A percentile compares a stretch with the other conserved stretches of the same genome.
These are phyloP conservation scores for Angophora floribunda DNA, from an alignment of 345 rosid species.

Conservation along the genomic window DNA sequence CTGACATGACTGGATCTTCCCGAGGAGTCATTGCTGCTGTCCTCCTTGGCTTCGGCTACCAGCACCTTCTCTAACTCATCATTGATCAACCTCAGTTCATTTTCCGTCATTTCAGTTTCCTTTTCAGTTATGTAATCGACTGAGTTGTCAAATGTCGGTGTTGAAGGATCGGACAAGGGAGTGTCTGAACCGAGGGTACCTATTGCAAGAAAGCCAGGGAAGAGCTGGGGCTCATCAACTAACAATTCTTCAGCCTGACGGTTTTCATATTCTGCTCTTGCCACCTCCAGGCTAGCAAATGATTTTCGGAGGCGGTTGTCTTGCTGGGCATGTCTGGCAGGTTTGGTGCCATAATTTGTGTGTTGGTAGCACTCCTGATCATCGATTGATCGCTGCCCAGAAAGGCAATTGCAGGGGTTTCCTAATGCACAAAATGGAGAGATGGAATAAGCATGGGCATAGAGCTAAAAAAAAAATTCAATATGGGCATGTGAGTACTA, in stretches of 20 bases:
- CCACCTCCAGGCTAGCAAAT: slow-evolving; percentile 37
- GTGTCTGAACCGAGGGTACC: slow-evolving; percentile 69
- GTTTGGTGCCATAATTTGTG: slow-evolving; percentile 25
- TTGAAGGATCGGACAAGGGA: slow-evolving; percentile 31
- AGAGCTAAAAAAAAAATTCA: background rate
- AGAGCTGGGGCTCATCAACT: slow-evolving; percentile 43
- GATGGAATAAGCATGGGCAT: background rate
- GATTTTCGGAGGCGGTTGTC: slow-evolving; percentile 40
- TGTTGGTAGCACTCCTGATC: slow-evolving; percentile 45
- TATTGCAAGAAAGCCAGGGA: slow-evolving; percentile 77
- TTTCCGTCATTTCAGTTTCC: slow-evolving; percentile 64
- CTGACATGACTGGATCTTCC: slow-evolving; percentile 68
- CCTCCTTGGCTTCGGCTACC: slow-evolving; percentile 56
- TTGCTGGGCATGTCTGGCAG: slow-evolving; percentile 22
- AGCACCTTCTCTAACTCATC: slow-evolving; percentile 72
- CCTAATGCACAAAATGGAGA: slow-evolving; percentile 21
- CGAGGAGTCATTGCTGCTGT: slow-evolving; percentile 41
- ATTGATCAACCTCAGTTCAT: slow-evolving; percentile 56
- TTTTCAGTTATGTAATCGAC: slow-evolving; percentile 54
- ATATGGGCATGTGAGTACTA: background rate
- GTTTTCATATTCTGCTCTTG: slow-evolving; percentile 19
- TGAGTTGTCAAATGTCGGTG: slow-evolving; percentile 60
- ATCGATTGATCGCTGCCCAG: slow-evolving; percentile 45
- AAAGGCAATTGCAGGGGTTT: slow-evolving; percentile 43
- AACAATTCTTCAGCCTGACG: slow-evolving; percentile 35